Evolutionary conservation across 345 rosid species (phyloP).

Genomic region (Cardamine occulta): DNA sequence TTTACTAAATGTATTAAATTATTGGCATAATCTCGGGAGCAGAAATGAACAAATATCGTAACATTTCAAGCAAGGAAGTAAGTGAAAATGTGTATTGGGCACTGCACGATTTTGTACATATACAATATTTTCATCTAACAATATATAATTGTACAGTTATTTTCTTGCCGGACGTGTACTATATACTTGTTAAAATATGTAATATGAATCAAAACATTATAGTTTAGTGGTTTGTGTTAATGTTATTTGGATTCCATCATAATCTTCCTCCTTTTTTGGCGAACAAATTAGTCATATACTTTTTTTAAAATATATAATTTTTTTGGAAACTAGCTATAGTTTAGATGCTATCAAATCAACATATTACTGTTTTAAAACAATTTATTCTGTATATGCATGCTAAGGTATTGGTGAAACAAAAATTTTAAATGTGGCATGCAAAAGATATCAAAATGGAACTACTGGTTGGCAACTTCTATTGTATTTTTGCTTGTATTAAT

Average conservation of each 20-base stretch:
- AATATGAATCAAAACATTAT: background rate
- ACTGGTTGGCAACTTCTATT: background rate
- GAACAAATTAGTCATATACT: background rate
- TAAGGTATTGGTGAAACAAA: background rate
- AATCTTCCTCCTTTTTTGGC: background rate
- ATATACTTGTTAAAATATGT: no score
- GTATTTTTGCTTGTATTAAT: background rate
- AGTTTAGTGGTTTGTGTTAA: background rate
- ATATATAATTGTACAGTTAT: background rate
- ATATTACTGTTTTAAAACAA: background rate
- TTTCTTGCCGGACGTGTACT: background rate
- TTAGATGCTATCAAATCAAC: background rate
- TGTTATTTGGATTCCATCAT: background rate
- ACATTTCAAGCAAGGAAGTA: conserved; percentile 8
- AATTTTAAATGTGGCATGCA: background rate
- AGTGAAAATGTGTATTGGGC: background rate
- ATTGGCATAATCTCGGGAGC: conserved; percentile 11
- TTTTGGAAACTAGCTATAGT: background rate
- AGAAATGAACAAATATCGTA: background rate
- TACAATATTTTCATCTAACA: background rate
- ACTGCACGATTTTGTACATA: background rate
- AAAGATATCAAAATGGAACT: background rate
- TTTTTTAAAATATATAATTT: no score
- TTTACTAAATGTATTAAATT: background rate
- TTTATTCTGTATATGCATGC: background rate